Evolutionary conservation across 1,284 basidiomycete species (phyloP).

Genomic region (Hemileia vastatrix): DNA sequence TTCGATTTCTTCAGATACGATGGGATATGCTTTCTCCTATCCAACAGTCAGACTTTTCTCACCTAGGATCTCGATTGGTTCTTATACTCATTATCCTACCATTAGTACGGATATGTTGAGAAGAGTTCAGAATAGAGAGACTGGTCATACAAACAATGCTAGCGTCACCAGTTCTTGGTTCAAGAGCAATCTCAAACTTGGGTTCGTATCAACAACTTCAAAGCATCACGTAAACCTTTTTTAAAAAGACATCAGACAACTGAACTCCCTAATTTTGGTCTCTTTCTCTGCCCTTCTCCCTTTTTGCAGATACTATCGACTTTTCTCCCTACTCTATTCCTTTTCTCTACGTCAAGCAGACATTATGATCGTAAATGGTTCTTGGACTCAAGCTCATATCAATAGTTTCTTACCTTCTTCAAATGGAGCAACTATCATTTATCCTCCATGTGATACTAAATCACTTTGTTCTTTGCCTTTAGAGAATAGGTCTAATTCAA

Average conservation of each 20-base stretch:
- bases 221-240: no score
- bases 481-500: not conserved
- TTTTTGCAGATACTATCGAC: conserved; percentile 64
- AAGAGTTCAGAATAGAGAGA: conserved; percentile 59
- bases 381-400: conserved; percentile 85
- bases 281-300: no score
- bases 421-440: conserved; percentile 2
- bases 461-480: conserved; percentile 4
- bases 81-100: conserved; percentile 93
- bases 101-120: conserved; percentile 89
- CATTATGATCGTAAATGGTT: conserved; percentile 77
- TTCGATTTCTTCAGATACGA: no score
- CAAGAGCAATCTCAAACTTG: conserved; percentile 60
- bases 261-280: no score
- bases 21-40: conserved; percentile 94
- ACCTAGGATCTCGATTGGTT: conserved; percentile 58
- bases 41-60: conserved; percentile 59
- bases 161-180: conserved; percentile 55
- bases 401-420: conserved; percentile 64
- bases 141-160: conserved; percentile 60
- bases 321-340: conserved; percentile 76
- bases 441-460: conserved; percentile 1
- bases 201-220: conserved; percentile 50
- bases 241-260: no score
- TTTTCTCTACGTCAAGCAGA: conserved; percentile 62